A percentile compares a stretch with the other conserved stretches of the same genome.
Evolutionary conservation across 1,139 yeast species (phyloP).

Genomic region (Geotrichum cucujoidarum): DNA sequence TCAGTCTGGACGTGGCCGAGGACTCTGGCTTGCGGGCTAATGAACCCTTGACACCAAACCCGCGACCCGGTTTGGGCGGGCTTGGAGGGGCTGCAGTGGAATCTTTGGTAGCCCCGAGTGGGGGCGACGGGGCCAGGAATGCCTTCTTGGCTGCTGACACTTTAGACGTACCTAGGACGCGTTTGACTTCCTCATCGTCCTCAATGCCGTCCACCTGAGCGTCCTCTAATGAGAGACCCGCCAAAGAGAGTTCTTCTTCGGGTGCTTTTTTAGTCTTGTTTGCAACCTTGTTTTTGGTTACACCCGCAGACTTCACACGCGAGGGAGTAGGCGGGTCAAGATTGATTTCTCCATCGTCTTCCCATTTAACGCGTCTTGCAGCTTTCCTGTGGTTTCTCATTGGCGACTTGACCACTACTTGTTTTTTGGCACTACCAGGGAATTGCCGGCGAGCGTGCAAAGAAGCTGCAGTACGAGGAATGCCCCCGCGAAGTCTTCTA

Average conservation of each 20-base stretch:
- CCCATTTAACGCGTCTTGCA: slow-evolving; percentile 30
- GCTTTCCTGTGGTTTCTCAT: slow-evolving; percentile 22
- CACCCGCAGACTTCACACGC: neutral
- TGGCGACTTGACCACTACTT: slow-evolving; percentile 24
- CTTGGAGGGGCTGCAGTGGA: neutral
- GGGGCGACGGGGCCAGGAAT: neutral
- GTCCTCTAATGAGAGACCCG: no score
- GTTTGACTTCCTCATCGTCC: neutral
- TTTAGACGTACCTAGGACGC: neutral
- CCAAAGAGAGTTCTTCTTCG: neutral
- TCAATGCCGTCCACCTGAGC: neutral
- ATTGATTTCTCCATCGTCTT: slow-evolving; percentile 21
- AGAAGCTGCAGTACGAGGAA: neutral
- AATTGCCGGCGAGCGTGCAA: neutral
- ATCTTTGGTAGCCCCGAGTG: neutral
- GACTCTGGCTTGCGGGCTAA: slow-evolving; percentile 23
- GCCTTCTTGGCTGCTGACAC: neutral
- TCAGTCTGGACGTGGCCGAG: neutral
- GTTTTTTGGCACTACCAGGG: slow-evolving; percentile 4
- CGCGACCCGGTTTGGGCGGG: neutral
- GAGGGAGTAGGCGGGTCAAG: slow-evolving; percentile 7
- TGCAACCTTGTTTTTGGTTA: neutral
- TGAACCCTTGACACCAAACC: slow-evolving; percentile 26
- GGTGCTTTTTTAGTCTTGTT: neutral
- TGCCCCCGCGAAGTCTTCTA: neutral